Base-by-base conservation (phyloP, 306 rosid genomes). In the Quercus agrifolia region DNA sequence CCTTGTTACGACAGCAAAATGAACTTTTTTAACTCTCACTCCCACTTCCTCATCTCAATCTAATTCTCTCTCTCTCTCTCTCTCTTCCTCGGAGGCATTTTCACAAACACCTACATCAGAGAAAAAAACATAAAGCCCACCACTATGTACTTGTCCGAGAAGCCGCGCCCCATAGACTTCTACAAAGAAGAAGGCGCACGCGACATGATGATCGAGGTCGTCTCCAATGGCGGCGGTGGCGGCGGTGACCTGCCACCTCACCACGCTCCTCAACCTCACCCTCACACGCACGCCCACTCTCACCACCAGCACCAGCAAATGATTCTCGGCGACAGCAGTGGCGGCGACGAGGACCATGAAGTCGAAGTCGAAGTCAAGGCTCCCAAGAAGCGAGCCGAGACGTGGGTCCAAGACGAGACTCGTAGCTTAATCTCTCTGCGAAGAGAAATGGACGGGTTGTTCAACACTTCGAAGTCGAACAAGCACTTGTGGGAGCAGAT, bases 331-430 rank as follows among this genome's bases (percentile, higher is more conserved):
- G 99, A 93, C n/a, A 91, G 92, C 79, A 89, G 95, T 66, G 89
- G 91, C 28, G 78, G 83, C 44, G 91, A 89, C 10, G 98, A 95
- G 70, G 99, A 95, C 59, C 98, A 90, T 8, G 89, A 86, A 66
- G 71, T 83, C 15, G 89, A 83, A 59, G 71, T 83, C n/a, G 99
- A 93, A 71, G 82, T 93, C 19, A 95, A 90, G 81, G 93, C 97
- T 0, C 94, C 99, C 14, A 95, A 95, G 88, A 95, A 95, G 81
- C 92, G 99, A 1, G 99, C 99, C 0, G 99, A 95, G 84, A 91
- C 98, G 0, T 95, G 99, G 99, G 92, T 93, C 4, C 98, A 93
- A n/a, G 99, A 95, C 6, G 99, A 95, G 85, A 95, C 99, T 5
- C 83, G 98, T 4, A 89, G 85, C 56, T 79, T 95, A 19, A 95